Evolutionary conservation across 768 basidiomycete genomes (phyloP).

Genomic region (Scleroderma citrinum): DNA sequence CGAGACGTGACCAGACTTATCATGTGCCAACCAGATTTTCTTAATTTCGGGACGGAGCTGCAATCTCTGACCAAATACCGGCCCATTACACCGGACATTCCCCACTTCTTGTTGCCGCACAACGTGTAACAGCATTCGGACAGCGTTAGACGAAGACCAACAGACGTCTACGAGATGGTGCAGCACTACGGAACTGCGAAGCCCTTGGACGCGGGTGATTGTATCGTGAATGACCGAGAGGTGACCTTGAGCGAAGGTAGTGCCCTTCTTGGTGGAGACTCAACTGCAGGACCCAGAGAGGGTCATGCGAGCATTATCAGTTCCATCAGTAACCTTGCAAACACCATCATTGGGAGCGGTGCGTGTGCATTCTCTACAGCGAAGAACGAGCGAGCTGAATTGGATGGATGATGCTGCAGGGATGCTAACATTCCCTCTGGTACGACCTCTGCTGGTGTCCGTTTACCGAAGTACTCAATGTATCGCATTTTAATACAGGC

Average conservation of each 20-base stretch:
- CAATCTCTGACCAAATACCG: too few species aligned
- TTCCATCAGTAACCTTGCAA: slow-evolving; percentile 73
- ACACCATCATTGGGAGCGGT: slow-evolving; percentile 92
- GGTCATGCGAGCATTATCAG: slow-evolving; percentile 68
- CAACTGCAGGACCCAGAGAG: slow-evolving; percentile 32
- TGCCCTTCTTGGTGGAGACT: slow-evolving; percentile 49
- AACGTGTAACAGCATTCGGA: too few species aligned
- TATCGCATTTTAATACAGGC: slow-evolving; percentile 43
- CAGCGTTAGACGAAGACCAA: too few species aligned
- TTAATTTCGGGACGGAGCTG: too few species aligned
- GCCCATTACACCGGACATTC: too few species aligned
- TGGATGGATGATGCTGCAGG: slow-evolving; percentile 36
- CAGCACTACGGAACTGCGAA: slow-evolving; percentile 60
- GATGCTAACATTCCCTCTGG: slow-evolving; percentile 86
- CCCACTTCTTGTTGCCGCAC: too few species aligned
- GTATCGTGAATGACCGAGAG: slow-evolving; percentile 2
- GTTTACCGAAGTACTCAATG: neutral
- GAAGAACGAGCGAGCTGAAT: neutral
- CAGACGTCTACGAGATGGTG: too few species aligned
- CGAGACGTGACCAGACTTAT: too few species aligned
- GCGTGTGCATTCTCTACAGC: slow-evolving; percentile 21
- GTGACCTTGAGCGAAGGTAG: slow-evolving; percentile 43
- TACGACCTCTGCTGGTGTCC: slow-evolving; percentile 26
- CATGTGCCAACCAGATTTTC: too few species aligned
- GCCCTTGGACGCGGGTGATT: slow-evolving; percentile 26